Evolutionary conservation across 2,329 filamentous ascomycete species (phyloP).

Genomic region (Aspergillus hiratsukae): DNA sequence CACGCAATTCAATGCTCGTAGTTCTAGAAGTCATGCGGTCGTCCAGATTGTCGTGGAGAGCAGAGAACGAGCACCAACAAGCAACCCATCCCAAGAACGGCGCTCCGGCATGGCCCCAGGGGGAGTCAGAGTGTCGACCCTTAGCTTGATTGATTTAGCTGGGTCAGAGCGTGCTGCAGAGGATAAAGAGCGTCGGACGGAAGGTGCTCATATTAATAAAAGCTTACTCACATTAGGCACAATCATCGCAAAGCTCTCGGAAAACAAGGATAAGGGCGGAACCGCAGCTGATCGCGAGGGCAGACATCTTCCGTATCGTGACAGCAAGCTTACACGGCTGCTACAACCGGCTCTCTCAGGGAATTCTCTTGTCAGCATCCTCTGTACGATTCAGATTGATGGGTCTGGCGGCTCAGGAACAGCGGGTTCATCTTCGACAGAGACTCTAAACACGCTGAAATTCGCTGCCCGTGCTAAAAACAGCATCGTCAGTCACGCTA

Average conservation of each 20-base stretch:
- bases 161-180: slow-evolving; percentile 96
- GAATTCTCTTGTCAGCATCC: slow-evolving; percentile 90
- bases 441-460: slow-evolving; percentile 93
- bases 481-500: slow-evolving; percentile 94
- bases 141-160: slow-evolving; percentile 93
- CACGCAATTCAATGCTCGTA: slow-evolving; percentile 94
- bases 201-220: slow-evolving; percentile 98
- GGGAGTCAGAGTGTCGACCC: slow-evolving; percentile 88
- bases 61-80: slow-evolving; percentile 70
- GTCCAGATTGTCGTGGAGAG: slow-evolving; percentile 99
- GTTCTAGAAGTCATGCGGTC: slow-evolving; percentile 95
- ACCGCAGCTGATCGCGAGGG: slow-evolving; percentile 73
- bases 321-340: slow-evolving; percentile 92
- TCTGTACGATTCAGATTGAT: slow-evolving; percentile 94
- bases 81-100: slow-evolving; percentile 52
- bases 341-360: slow-evolving; percentile 90
- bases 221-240: slow-evolving; percentile 91
- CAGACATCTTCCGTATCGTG: slow-evolving; percentile 91
- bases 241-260: slow-evolving; percentile 89
- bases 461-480: slow-evolving; percentile 97
- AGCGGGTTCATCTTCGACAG: slow-evolving; percentile 70
- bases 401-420: slow-evolving; percentile 66
- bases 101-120: slow-evolving; percentile 70
- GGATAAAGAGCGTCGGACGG: slow-evolving; percentile 85
- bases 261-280: slow-evolving; percentile 75